These are phyloP conservation scores for Prunus fruticosa DNA, from an alignment of 306 rosid genomes.

Conservation along the genomic window DNA sequence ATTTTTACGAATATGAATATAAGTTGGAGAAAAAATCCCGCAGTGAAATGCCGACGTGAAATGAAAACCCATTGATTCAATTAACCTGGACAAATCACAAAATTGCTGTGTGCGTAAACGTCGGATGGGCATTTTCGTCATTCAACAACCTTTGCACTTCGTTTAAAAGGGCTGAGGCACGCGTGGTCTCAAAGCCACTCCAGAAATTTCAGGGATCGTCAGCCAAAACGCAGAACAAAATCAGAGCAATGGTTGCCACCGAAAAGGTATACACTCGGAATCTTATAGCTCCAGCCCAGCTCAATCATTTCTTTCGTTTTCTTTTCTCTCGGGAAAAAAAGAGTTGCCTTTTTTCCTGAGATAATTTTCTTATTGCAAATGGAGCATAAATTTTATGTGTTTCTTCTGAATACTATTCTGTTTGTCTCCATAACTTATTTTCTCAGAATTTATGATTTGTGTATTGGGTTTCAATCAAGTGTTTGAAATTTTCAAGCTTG, in stretches of 20 bases:
- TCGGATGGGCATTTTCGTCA: constrained; percentile 8
- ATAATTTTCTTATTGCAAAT: neutral
- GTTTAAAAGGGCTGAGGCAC: neutral
- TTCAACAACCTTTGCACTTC: neutral
- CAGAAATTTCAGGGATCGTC: neutral
- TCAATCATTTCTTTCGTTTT: constrained; percentile 1
- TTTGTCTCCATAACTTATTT: neutral
- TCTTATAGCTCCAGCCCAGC: neutral
- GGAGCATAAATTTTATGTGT: neutral
- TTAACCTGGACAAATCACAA: constrained; percentile 24
- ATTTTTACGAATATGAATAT: no score
- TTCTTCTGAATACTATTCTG: neutral
- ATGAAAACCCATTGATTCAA: neutral
- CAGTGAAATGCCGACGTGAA: neutral
- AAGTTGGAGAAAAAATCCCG: no score
- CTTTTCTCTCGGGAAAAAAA: constrained; percentile 4
- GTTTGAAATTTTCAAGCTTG: neutral
- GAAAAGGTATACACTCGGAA: constrained; percentile 23
- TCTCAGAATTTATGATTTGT: neutral
- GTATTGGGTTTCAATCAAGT: neutral
- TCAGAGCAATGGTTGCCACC: constrained; percentile 26
- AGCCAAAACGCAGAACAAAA: neutral
- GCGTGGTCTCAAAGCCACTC: constrained; percentile 15
- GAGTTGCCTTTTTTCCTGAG: neutral
- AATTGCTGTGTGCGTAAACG: neutral